Evolutionary conservation across 768 basidiomycete species (phyloP), one percentile per base, ranked within the genome.

Genomic region (Coprinopsis sp.): DNA sequence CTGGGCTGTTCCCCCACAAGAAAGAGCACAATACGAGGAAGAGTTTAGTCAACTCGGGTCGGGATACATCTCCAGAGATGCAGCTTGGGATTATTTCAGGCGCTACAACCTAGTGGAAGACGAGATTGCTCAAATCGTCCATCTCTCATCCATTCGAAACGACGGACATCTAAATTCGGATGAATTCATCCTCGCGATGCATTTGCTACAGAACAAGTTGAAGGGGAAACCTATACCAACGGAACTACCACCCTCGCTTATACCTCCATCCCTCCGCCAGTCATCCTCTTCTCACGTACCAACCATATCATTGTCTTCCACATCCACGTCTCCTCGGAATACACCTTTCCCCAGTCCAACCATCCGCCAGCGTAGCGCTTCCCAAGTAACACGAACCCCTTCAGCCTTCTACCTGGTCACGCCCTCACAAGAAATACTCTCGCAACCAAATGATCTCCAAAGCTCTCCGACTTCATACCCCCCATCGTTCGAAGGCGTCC

Each of bases 81-180:
- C 57, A 5, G 65, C 63, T 1, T 62, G 58, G 2, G 54, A 60
- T 21, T 69, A 67, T 41, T 57, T 73, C 52, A 48, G 63, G 33
- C 54, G 55, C 16, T 71, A 61, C 51, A 52, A 62, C 12, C 50
- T 71, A 2, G 52, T 57, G 18, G 52, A 62, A n/a, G 62, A 60
- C 11, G 69, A 69, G 40, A 41, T 70, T 30, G 65, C 63, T 1
- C 58, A 54, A 6, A 71, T 73, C 39, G 70, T 68, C 68, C 59
- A 64, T 23, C 60, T 70, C 6, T 59, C 64, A 6, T 64, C 67
- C 44, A 29, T 70, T 2, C 58, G 67, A 45, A 51, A 60, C 21
- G 66, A 71, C 41, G 59, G 59, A 24, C 55, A 60, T 27, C 51
- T 73, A 10, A 65, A 65, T 14, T 51, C 55, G n/a, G 69, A 71